These are phyloP conservation scores for Nitzschia putrida DNA, from an alignment of 108 stramenopile genomes.

Conservation along the genomic window DNA sequence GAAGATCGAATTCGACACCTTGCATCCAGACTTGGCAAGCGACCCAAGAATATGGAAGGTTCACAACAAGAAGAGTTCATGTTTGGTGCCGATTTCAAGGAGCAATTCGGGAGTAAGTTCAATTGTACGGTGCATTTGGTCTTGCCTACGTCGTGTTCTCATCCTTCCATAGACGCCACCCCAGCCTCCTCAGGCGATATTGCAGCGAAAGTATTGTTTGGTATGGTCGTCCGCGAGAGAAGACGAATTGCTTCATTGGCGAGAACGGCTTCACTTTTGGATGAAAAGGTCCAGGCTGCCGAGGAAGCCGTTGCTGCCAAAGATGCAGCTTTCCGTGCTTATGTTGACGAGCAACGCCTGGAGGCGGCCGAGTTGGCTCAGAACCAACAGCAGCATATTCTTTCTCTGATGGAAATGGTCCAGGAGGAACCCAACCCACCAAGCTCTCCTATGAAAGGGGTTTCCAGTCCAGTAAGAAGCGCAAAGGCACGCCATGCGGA, in stretches of 20 bases:
- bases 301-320: slow-evolving; percentile 42
- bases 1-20: slow-evolving; percentile 67
- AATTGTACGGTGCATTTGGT: too few relatives aligned
- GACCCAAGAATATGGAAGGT: neutral
- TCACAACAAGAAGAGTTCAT: slow-evolving; percentile 36
- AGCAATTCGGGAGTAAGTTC: slow-evolving; percentile 25
- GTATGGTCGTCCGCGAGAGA: slow-evolving; percentile 72
- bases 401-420: slow-evolving; percentile 69
- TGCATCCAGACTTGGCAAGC: slow-evolving; percentile 47
- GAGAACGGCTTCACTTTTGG: slow-evolving; percentile 52
- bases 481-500: slow-evolving; percentile 14
- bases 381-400: slow-evolving; percentile 64
- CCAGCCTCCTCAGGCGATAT: slow-evolving; percentile 13
- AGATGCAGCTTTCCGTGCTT: slow-evolving; percentile 53
- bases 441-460: neutral
- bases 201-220: slow-evolving; percentile 59
- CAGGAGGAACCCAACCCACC: slow-evolving; percentile 24
- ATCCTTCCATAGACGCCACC: neutral
- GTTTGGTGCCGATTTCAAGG: slow-evolving; percentile 42
- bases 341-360: slow-evolving; percentile 48
- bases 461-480: neutral
- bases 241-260: slow-evolving; percentile 54
- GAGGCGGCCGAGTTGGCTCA: slow-evolving; percentile 47
- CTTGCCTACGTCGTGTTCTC: too few relatives aligned
- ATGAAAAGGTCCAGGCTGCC: slow-evolving; percentile 45